Base-by-base conservation (phyloP, 1,284 basidiomycete genomes). In the Trametes sp. region DNA sequence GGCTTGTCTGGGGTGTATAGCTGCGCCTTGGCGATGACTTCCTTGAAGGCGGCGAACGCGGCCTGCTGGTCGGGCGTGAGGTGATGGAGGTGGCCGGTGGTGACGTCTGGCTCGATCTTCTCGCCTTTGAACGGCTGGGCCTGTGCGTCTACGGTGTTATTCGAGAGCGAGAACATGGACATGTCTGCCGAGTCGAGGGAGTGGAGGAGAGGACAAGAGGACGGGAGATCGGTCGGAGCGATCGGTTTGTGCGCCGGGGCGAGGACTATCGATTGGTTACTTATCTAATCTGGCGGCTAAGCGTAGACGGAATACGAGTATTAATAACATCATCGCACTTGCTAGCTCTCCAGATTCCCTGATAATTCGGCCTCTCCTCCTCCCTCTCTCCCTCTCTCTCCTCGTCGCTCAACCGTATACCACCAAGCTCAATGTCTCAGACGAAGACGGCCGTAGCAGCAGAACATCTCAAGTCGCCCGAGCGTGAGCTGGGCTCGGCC, bases 21-120 rank as follows among this genome's bases (percentile, higher is more conserved):
- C 23, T 78, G 76, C 2, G 80, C 80, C 23, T 80, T 76, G 8
- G 67, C 68, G 9, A 92, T 78, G 49, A 77, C 78, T 11, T 76
- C 69, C 72, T 85, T 88, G 80, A 92, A 90, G 0, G 72, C 69
- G 1, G 74, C 71, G 28, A 91, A 75, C 13, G 81, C 76, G 41
- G 78, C 73, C 65, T 83, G 73, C 65, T 89, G 87, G 4, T 77
- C 73, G 9, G 72, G 50, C 4, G 82, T 79, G 48, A 88, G 80
- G 69, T 86, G 82, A 1, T 84, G 84, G 7, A 84, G 70, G 67
- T 88, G 87, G 21, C 86, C 87, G 10, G 76, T 71, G 57, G 85
- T 78, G 41, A 77, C 71, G 66, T 74, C 73, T 45, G 70, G 69
- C 31, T 64, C 64, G 64, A 73, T 59, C 52, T 42, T 38, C 62